A percentile compares a stretch with the other conserved stretches of the same genome.
Evolutionary conservation across 1,139 yeast species (phyloP).

Genomic region (Ashbya aceris): DNA sequence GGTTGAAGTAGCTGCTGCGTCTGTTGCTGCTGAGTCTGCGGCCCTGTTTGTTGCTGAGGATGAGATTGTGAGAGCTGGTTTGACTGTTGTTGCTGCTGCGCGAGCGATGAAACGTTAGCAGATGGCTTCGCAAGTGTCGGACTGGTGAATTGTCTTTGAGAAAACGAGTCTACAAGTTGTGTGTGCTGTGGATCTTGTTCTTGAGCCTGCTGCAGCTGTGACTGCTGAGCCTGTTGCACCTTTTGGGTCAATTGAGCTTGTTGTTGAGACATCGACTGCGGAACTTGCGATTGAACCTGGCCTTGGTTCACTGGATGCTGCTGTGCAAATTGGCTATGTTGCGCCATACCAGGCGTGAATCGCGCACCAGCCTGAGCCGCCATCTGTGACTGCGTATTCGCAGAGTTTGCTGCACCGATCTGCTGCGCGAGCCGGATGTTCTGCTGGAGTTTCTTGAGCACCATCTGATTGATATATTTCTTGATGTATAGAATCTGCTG

Average conservation of each 20-base stretch:
- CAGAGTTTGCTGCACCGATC: constrained; percentile 15
- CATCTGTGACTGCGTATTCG: constrained; percentile 12
- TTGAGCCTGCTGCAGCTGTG: too few relatives aligned
- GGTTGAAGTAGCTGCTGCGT: constrained; percentile 1
- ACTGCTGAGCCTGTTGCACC: not conserved
- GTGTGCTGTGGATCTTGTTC: too few relatives aligned
- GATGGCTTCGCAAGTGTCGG: too few relatives aligned
- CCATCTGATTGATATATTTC: constrained; percentile 33
- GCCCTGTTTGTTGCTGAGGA: too few relatives aligned
- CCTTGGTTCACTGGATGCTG: constrained; percentile 6
- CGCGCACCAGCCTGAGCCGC: constrained; percentile 14
- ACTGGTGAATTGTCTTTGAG: too few relatives aligned
- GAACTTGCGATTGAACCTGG: constrained; percentile 5
- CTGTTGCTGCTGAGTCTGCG: not conserved
- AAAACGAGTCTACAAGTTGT: not conserved
- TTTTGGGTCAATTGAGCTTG: not conserved
- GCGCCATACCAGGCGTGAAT: constrained; percentile 8
- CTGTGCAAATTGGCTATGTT: constrained; percentile 4
- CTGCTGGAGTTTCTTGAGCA: constrained; percentile 31
- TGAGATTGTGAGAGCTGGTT: too few relatives aligned
- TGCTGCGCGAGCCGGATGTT: constrained; percentile 9
- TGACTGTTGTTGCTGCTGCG: too few relatives aligned
- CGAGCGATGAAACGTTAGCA: too few relatives aligned
- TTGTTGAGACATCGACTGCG: not conserved
- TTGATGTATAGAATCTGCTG: constrained; percentile 26